A percentile compares a stretch with the other conserved stretches of the same genome.
phyloP scores from a whole-genome alignment of 163 green algal species.

The Chloroidium sp. region DNA sequence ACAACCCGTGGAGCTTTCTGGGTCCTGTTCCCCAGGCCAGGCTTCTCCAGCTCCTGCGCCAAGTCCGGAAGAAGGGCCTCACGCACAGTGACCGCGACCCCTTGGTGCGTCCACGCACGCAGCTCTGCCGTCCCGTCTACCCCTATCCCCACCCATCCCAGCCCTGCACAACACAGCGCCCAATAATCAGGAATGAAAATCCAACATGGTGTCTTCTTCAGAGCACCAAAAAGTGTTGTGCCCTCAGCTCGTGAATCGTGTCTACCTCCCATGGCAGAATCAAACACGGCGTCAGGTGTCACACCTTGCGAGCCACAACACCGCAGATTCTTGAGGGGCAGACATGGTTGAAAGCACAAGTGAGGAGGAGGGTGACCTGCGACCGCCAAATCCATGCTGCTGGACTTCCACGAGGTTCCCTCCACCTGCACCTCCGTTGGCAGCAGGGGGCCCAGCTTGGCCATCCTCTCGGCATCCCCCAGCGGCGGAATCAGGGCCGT shows the following conservation, averaged over 20 bases:
- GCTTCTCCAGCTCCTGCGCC: slow-evolving; percentile 48
- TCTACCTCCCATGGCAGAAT: background rate
- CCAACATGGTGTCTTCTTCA: background rate
- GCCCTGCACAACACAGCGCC: slow-evolving; percentile 36
- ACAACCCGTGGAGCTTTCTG: background rate
- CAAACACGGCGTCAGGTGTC: background rate
- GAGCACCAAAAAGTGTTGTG: slow-evolving; percentile 1
- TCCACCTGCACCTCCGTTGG: slow-evolving; percentile 39
- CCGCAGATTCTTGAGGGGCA: background rate
- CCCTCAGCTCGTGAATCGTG: background rate
- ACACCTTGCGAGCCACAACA: background rate
- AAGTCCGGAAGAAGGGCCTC: slow-evolving; percentile 79
- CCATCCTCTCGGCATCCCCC: slow-evolving; percentile 19
- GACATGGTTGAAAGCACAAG: background rate
- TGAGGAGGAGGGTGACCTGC: slow-evolving; percentile 32
- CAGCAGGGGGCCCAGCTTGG: slow-evolving; percentile 39
- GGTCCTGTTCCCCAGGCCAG: slow-evolving; percentile 32
- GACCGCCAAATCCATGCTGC: slow-evolving; percentile 74
- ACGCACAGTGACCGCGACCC: slow-evolving; percentile 70
- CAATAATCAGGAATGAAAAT: background rate
- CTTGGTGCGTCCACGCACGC: slow-evolving; percentile 69
- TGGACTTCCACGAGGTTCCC: slow-evolving; percentile 66
- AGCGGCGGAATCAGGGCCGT: slow-evolving; percentile 59
- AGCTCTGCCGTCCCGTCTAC: slow-evolving; percentile 62
- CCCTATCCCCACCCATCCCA: slow-evolving; percentile 87